Conservation (phyloP, 2,329 filamentous ascomycete species). For the Diplodia mutila region DNA sequence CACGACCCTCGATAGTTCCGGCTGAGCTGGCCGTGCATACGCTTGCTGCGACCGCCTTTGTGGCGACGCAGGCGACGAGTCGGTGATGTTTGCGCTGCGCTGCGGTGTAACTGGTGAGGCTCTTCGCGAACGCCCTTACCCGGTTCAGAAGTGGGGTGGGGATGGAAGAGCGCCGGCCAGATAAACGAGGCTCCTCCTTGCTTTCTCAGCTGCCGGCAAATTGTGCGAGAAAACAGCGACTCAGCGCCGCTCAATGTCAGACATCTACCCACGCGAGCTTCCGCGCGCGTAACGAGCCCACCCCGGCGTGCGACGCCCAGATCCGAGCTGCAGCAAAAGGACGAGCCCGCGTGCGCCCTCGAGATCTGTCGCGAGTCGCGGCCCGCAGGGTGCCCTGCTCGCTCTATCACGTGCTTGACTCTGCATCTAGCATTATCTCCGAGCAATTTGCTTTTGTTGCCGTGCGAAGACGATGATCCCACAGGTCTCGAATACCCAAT, state of each 20-base stretch:
- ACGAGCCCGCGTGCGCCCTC: neutral
- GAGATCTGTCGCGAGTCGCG: conserved; percentile 19
- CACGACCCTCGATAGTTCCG: conserved; percentile 20
- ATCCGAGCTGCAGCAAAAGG: conserved; percentile 8
- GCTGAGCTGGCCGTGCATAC: conserved; percentile 26
- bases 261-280: conserved; percentile 6
- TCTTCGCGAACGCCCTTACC: conserved; percentile 24
- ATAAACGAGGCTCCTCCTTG: conserved; percentile 27
- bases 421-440: conserved; percentile 15
- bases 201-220: conserved; percentile 9
- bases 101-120: conserved; percentile 26
- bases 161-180: conserved; percentile 15
- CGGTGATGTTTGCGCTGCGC: conserved; percentile 16
- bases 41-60: conserved; percentile 24
- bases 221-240: conserved; percentile 11
- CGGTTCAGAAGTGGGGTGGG: conserved; percentile 26
- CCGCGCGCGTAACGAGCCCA: neutral
- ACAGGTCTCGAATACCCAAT: neutral
- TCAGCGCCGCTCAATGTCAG: conserved; percentile 6
- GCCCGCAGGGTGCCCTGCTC: conserved; percentile 17
- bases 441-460: conserved; percentile 24
- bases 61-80: conserved; percentile 17
- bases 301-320: neutral
- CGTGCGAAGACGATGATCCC: conserved; percentile 12
- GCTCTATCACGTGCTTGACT: neutral